A percentile compares a stretch with the other conserved stretches of the same genome.
phyloP scores from a whole-genome alignment of 106 monocot species.

The Cymbidium sinense region DNA sequence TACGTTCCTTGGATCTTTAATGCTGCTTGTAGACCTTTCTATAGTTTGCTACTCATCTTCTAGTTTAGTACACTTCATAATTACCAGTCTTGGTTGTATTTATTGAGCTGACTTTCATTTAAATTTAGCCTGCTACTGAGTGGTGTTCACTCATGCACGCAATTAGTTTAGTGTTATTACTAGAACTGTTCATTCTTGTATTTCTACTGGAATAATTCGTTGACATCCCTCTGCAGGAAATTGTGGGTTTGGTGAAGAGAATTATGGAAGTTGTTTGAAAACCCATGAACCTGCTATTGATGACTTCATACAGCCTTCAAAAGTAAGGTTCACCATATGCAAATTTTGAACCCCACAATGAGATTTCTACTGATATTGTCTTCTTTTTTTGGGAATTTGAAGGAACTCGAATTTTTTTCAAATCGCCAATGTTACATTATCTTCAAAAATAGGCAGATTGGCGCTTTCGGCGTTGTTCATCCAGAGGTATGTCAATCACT shows the following conservation, averaged over 20 bases:
- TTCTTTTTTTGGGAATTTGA: conserved; percentile 8
- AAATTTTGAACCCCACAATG: not conserved
- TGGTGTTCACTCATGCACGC: too few relatives aligned
- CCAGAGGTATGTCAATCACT: conserved; percentile 38
- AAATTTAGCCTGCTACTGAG: too few relatives aligned
- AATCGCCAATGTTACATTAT: conserved; percentile 49
- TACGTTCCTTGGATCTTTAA: too few relatives aligned
- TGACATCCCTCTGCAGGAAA: conserved; percentile 39
- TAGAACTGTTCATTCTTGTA: too few relatives aligned
- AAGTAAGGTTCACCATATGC: conserved; percentile 32
- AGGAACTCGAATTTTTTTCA: conserved; percentile 58
- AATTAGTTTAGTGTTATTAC: too few relatives aligned
- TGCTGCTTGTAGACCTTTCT: too few relatives aligned
- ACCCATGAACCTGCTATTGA: conserved; percentile 8
- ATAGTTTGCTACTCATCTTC: too few relatives aligned
- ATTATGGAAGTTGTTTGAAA: conserved; percentile 43
- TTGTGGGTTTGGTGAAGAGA: conserved; percentile 52
- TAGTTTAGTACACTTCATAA: too few relatives aligned
- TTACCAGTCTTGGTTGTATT: too few relatives aligned
- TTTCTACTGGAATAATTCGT: not conserved
- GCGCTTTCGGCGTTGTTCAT: conserved; percentile 60
- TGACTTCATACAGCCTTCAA: conserved; percentile 25
- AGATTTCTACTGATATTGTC: not conserved
- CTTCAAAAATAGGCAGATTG: conserved; percentile 33
- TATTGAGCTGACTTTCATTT: too few relatives aligned